Evolutionary conservation across 306 rosid genomes (phyloP).

Genomic region (Begonia fuchsioides): DNA sequence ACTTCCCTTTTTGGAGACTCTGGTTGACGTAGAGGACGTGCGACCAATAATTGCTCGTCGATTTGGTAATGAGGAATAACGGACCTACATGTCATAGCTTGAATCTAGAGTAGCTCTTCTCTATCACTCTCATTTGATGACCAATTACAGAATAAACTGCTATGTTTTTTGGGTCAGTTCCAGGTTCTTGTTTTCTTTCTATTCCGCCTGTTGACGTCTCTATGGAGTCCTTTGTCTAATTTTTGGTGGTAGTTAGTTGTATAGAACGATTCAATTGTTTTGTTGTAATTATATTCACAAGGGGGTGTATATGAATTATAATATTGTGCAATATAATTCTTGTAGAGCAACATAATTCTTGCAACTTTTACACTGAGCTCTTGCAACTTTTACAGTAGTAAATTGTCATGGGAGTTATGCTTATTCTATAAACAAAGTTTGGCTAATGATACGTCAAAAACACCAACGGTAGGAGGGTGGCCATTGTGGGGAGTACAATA

Average conservation of each 20-base stretch:
- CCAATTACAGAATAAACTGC: conserved; percentile 51
- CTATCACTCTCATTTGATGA: conserved; percentile 25
- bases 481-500: too few species aligned
- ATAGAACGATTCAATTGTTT: conserved; percentile 27
- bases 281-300: conserved; percentile 28
- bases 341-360: too few species aligned
- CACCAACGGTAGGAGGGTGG: conserved; percentile 16
- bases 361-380: too few species aligned
- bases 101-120: conserved; percentile 41
- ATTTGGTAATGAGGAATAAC: conserved; percentile 88
- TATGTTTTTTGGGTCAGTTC: too few species aligned
- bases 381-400: too few species aligned
- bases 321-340: too few species aligned
- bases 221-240: conserved; percentile 38
- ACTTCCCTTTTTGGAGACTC: conserved; percentile 91
- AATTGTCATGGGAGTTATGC: too few species aligned
- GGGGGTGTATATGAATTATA: too few species aligned
- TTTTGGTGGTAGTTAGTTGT: conserved; percentile 58
- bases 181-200: too few species aligned
- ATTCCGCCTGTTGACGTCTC: conserved; percentile 45
- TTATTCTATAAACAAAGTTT: too few species aligned
- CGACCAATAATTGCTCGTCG: conserved; percentile 84
- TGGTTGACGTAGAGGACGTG: conserved; percentile 86
- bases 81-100: conserved; percentile 32
- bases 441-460: conserved; percentile 11